These are phyloP conservation scores for Rhizopus arrhizus DNA, from an alignment of 371 early-diverging fungal genomes.

Conservation along the genomic window DNA sequence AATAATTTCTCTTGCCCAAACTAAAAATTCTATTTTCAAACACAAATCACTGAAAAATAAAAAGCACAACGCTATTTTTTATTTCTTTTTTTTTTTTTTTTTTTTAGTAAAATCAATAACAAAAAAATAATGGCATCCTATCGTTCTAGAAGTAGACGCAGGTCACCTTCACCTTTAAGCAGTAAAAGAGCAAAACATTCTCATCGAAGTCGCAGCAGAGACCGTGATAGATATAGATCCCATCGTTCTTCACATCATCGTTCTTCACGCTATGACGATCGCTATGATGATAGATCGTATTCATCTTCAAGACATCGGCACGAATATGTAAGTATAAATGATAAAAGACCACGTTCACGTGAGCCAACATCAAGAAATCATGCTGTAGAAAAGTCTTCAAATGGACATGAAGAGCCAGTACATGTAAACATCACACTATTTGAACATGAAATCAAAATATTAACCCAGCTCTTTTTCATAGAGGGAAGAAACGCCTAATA, in stretches of 20 bases:
- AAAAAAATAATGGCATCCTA: conserved; percentile 32
- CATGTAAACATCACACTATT: conserved; percentile 12
- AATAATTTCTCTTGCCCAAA: no score
- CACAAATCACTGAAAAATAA: no score
- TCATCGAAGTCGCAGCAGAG: conserved; percentile 38
- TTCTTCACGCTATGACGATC: conserved; percentile 36
- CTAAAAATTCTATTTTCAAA: no score
- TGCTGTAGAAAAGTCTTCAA: conserved; percentile 29
- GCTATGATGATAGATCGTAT: conserved; percentile 15
- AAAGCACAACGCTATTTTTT: no score
- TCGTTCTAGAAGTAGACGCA: conserved; percentile 42
- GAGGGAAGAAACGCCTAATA: conserved; percentile 1
- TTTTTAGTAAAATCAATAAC: conserved; percentile 10
- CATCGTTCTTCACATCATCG: conserved; percentile 37
- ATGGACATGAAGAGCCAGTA: conserved; percentile 7
- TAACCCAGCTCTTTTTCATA: background rate
- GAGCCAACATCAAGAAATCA: conserved; percentile 43
- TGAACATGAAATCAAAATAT: background rate
- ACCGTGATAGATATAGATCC: conserved; percentile 41
- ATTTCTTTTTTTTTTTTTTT: conserved; percentile 6
- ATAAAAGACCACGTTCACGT: conserved; percentile 42
- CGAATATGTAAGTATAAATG: conserved; percentile 50
- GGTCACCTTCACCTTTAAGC: conserved; percentile 46
- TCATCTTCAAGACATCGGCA: conserved; percentile 31
- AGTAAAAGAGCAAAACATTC: conserved; percentile 38